These are phyloP conservation scores for Rhizopogon vesiculosus DNA, from an alignment of 768 basidiomycete species.

Conservation along the genomic window DNA sequence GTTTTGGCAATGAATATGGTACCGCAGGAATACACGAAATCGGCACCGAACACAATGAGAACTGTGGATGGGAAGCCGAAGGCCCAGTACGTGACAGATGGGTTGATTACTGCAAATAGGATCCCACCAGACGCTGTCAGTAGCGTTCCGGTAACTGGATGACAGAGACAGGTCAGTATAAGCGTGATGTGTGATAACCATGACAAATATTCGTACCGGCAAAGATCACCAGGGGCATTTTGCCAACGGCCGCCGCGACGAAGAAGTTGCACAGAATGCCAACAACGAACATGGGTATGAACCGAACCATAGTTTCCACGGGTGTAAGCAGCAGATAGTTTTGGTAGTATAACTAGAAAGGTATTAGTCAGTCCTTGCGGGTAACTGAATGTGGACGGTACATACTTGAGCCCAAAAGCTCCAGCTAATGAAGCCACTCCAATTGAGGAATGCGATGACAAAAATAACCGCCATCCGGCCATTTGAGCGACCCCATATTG, in stretches of 20 bases:
- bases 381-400: slow-evolving; percentile 11
- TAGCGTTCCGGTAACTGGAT: slow-evolving; percentile 46
- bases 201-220: slow-evolving; percentile 35
- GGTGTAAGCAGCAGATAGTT: slow-evolving; percentile 51
- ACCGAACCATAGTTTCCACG: slow-evolving; percentile 56
- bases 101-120: slow-evolving; percentile 64
- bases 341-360: slow-evolving; percentile 64
- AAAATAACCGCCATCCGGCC: slow-evolving; percentile 62
- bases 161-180: not conserved
- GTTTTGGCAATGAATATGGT: slow-evolving; percentile 73
- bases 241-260: slow-evolving; percentile 55
- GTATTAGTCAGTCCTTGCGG: slow-evolving; percentile 5
- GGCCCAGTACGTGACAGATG: slow-evolving; percentile 63
- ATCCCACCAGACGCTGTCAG: slow-evolving; percentile 55
- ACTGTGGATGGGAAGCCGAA: slow-evolving; percentile 67
- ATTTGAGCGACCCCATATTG: slow-evolving; percentile 57
- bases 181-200: not conserved
- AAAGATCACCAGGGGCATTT: slow-evolving; percentile 51
- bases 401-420: slow-evolving; percentile 44
- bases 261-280: slow-evolving; percentile 62
- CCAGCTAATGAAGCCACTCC: slow-evolving; percentile 55
- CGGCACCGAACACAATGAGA: slow-evolving; percentile 67
- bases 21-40: slow-evolving; percentile 71
- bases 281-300: slow-evolving; percentile 67
- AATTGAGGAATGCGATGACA: slow-evolving; percentile 58